Base-by-base conservation (phyloP, 2,329 filamentous ascomycete species). In the Orbilia brochopaga region DNA sequence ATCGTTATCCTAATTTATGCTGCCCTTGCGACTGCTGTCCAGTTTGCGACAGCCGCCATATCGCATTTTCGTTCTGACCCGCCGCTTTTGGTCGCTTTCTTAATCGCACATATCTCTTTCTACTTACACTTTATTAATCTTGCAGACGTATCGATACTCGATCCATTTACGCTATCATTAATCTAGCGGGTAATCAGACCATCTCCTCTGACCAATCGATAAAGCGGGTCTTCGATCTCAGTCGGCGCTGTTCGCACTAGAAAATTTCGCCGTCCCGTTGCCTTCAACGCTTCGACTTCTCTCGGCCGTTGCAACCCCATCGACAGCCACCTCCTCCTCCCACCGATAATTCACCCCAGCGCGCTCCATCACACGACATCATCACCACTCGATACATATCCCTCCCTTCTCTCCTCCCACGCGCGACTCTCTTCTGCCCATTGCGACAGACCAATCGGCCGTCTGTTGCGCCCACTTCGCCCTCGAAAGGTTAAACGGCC, bases 401-500 rank as follows among this genome's bases (percentile, higher is more conserved):
- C 23, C 10, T 3, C 17, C 6, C 3, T 21, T 21, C 51, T 53
- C 44, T 51, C 50, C 21, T 37, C 59, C 15, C 21, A 46, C 23
- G 19, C 17, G 51, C 32, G 32, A 52, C 46, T 44, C 13, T 54
- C 60, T 64, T 51, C 35, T 51, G 54, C 44, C 50, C n/a, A 8
- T 40, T 50, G 46, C 51, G 54, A 59, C 57, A 42, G 30, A 27
- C 53, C 19, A 54, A 40, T 57, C 46, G 46, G 58, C 53, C 30
- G 35, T 50, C 48, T 51, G 58, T n/a, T 54, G 59, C 66, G 46
- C 60, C 44, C 59, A 51, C 21, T 19, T 51, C 46, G 19, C 56
- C 44, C 52, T 46, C 32, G 42, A 70, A 70, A 70, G 54, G 59
- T 64, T n/a, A n/a, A 64, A 60, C 37, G 55, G 30, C 59, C 63